Base-by-base conservation (phyloP, 2,329 filamentous ascomycete genomes). In the Apiospora rasikravindrae region DNA sequence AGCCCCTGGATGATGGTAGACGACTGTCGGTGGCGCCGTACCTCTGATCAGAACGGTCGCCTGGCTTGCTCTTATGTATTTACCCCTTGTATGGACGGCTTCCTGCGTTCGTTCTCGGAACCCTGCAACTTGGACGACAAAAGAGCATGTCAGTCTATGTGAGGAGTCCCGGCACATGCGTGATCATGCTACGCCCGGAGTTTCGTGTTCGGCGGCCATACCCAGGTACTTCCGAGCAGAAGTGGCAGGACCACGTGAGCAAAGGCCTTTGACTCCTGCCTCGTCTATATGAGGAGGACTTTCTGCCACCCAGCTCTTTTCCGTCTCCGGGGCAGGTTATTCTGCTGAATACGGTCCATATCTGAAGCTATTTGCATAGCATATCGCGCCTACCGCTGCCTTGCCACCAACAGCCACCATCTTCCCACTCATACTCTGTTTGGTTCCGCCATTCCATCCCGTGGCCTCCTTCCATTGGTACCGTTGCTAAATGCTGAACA, bases 401-500 rank as follows among this genome's bases (percentile, higher is more conserved):
- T 51, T 51, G 47, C n/a, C 22, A 51, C 47, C 24, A 51, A 24
- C n/a, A 51, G n/a, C 47, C 47, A 51, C 47, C 47, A n/a, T 51
- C 47, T 51, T 45, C 44, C 14, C 19, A 14, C 44, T 45, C 19
- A 16, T 45, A 16, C 47, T 24, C 47, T n/a, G n/a, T 8, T n/a
- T n/a, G 13, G 47, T 24, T 51, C 24, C 47, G n/a, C 47, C n/a
- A 22, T 51, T 51, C 24, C 47, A 8, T 49, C 47, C n/a, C n/a
- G n/a, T n/a, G n/a, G n/a, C n/a, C n/a, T n/a, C n/a, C n/a, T n/a
- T n/a, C n/a, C n/a, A n/a, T n/a, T n/a, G n/a, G n/a, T n/a, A n/a
- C n/a, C n/a, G 47, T 51, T 83, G 81, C 83, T 79, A 83, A 86
- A n/a, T n/a, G 82, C 82, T 4, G 37, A 37, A 37, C 37, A 81